These are phyloP conservation scores for Aspergillus sp. DNA, from an alignment of 2,329 filamentous ascomycete genomes.

Conservation along the genomic window DNA sequence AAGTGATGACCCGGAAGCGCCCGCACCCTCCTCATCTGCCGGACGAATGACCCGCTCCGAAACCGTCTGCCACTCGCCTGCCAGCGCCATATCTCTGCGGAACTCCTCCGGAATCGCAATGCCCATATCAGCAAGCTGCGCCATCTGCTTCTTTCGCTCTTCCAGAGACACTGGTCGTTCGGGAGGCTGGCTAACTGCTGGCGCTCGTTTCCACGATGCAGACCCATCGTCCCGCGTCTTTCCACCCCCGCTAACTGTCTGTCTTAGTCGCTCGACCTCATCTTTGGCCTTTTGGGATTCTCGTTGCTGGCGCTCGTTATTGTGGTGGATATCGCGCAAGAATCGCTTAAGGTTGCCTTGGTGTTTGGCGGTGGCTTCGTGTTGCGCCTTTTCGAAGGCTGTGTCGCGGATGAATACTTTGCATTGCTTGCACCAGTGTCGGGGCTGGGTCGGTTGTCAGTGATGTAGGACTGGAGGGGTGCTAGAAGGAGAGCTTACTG, in stretches of 20 bases:
- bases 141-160: conserved; percentile 77
- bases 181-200: conserved; percentile 27
- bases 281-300: conserved; percentile 79
- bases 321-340: conserved; percentile 81
- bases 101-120: conserved; percentile 78
- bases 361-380: conserved; percentile 82
- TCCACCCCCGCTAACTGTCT: conserved; percentile 57
- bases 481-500: conserved; percentile 45
- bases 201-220: conserved; percentile 28
- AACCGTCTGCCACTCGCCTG: conserved; percentile 80
- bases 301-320: conserved; percentile 74
- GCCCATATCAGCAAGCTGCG: conserved; percentile 84
- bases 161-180: conserved; percentile 51
- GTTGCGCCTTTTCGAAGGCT: conserved; percentile 81
- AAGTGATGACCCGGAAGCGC: conserved; percentile 39
- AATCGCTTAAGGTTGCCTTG: conserved; percentile 85
- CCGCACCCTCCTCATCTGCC: conserved; percentile 37
- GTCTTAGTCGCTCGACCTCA: conserved; percentile 83
- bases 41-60: conserved; percentile 43
- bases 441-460: conserved; percentile 54
- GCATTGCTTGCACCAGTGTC: conserved; percentile 99
- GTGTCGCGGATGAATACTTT: conserved; percentile 87
- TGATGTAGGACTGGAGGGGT: background rate
- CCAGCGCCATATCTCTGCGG: conserved; percentile 77
- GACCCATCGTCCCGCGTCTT: conserved; percentile 17